A percentile compares a stretch with the other conserved stretches of the same genome.
Evolutionary conservation across 192 early-diverging fungal species (phyloP).

Genomic region (Obelidium mucronatum): DNA sequence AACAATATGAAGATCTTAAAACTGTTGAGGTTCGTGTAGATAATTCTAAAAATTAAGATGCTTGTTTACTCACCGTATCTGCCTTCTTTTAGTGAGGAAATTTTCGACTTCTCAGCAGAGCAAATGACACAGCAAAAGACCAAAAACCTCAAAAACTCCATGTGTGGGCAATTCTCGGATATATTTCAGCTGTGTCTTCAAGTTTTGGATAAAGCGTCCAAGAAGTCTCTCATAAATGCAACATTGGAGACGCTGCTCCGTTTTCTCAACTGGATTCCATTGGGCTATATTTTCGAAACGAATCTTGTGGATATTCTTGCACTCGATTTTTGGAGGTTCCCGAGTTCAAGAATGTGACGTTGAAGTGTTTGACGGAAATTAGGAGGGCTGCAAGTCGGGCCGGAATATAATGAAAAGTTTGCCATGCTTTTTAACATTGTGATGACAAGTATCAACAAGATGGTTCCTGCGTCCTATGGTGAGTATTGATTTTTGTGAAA

Average conservation of each 20-base stretch:
- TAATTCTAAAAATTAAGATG: no score
- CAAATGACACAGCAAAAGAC: slow-evolving; percentile 97
- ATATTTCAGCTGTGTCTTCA: slow-evolving; percentile 95
- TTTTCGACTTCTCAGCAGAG: slow-evolving; percentile 98
- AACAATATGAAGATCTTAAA: slow-evolving; percentile 99
- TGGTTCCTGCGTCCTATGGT: slow-evolving; percentile 76
- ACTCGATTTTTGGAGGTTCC: slow-evolving; percentile 86
- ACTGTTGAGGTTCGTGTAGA: slow-evolving; percentile 78
- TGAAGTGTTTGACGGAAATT: slow-evolving; percentile 98
- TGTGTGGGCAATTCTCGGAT: slow-evolving; percentile 95
- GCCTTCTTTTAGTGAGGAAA: slow-evolving; percentile 89
- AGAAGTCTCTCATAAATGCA: slow-evolving; percentile 87
- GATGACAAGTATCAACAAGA: slow-evolving; percentile 70
- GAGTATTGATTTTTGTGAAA: slow-evolving; percentile 31
- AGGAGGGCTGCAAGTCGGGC: slow-evolving; percentile 80
- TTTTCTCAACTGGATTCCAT: slow-evolving; percentile 98
- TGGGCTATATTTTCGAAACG: slow-evolving; percentile 98
- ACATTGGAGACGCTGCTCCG: slow-evolving; percentile 94
- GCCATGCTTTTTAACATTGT: slow-evolving; percentile 86
- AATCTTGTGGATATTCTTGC: slow-evolving; percentile 86
- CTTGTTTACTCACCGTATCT: slow-evolving; percentile 35
- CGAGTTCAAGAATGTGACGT: slow-evolving; percentile 89
- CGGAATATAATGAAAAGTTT: slow-evolving; percentile 88
- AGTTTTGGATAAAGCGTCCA: slow-evolving; percentile 90
- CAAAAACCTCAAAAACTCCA: slow-evolving; percentile 91